phyloP scores from a whole-genome alignment of 176 grass and related monocot genomes.

The Bolboschoenus planiculmis region DNA sequence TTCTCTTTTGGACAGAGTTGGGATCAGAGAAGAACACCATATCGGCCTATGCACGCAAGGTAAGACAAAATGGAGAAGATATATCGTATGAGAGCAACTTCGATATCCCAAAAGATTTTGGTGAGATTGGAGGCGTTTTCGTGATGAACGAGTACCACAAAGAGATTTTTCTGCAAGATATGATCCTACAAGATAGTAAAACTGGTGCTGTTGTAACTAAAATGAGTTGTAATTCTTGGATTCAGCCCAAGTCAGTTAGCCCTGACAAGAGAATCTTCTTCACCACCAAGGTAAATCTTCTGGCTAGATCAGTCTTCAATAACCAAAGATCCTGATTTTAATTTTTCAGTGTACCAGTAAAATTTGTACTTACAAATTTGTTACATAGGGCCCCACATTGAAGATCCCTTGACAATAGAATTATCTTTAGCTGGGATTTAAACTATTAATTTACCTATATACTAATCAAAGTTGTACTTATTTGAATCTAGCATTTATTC shows the following conservation, averaged over 20 bases:
- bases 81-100: conserved; percentile 49
- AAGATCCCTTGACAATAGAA: no score
- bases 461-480: no score
- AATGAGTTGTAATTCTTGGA: conserved; percentile 64
- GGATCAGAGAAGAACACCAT: conserved; percentile 32
- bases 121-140: conserved; percentile 57
- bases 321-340: no score
- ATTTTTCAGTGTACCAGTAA: no score
- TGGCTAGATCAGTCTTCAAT: no score
- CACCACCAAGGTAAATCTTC: conserved; percentile 77
- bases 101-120: conserved; percentile 39
- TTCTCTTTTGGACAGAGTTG: conserved; percentile 22
- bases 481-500: no score
- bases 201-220: not conserved
- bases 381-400: no score
- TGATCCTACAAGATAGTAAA: conserved; percentile 9
- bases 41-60: conserved; percentile 35
- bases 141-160: conserved; percentile 38
- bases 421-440: no score
- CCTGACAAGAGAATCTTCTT: conserved; percentile 65
- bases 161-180: conserved; percentile 59
- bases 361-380: no score
- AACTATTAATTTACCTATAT: no score
- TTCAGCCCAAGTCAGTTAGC: conserved; percentile 31
- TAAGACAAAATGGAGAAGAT: conserved; percentile 20